Percentiles rank a stretch among this genome's conserved stretches.
Evolutionary conservation across 2,329 filamentous ascomycete species (phyloP).

Genomic region (Diaporthe caulivora): DNA sequence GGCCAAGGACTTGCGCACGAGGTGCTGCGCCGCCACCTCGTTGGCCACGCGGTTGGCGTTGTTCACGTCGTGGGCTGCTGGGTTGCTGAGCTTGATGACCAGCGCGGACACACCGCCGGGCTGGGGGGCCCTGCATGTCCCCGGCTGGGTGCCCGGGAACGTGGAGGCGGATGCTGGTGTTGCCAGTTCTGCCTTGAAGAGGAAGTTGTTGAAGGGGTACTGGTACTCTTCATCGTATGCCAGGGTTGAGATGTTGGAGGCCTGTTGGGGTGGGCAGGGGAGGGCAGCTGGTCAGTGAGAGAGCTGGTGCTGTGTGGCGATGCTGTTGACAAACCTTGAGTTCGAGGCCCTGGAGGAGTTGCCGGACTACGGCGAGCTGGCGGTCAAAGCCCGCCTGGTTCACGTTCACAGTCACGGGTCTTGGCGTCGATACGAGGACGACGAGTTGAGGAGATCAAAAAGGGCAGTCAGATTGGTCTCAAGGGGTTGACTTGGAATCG

Average conservation of each 20-base stretch:
- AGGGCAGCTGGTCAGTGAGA: background rate
- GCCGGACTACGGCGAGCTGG: background rate
- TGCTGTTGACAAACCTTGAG: background rate
- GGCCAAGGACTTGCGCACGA: slow-evolving; percentile 41
- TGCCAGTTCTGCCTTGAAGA: slow-evolving; percentile 43
- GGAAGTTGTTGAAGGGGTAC: slow-evolving; percentile 45
- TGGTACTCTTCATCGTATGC: slow-evolving; percentile 40
- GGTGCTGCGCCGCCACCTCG: slow-evolving; percentile 44
- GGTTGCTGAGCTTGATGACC: slow-evolving; percentile 46
- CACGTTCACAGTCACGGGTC: background rate
- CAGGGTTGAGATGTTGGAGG: slow-evolving; percentile 27
- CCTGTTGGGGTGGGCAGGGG: background rate
- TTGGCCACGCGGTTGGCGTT: slow-evolving; percentile 46
- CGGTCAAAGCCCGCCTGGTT: background rate
- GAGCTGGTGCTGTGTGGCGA: background rate
- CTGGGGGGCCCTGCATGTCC: slow-evolving; percentile 36
- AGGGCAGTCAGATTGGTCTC: too few species aligned
- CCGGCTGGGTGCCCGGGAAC: slow-evolving; percentile 40
- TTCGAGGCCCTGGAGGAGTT: background rate
- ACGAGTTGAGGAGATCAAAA: background rate
- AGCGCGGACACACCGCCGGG: slow-evolving; percentile 36
- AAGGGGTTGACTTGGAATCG: background rate
- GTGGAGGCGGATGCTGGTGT: slow-evolving; percentile 31
- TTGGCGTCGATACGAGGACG: too few species aligned
- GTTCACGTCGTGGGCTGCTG: slow-evolving; percentile 41